These are phyloP conservation scores for Hygrophoropsis aurantiaca DNA, from an alignment of 768 basidiomycete genomes.

Conservation along the genomic window DNA sequence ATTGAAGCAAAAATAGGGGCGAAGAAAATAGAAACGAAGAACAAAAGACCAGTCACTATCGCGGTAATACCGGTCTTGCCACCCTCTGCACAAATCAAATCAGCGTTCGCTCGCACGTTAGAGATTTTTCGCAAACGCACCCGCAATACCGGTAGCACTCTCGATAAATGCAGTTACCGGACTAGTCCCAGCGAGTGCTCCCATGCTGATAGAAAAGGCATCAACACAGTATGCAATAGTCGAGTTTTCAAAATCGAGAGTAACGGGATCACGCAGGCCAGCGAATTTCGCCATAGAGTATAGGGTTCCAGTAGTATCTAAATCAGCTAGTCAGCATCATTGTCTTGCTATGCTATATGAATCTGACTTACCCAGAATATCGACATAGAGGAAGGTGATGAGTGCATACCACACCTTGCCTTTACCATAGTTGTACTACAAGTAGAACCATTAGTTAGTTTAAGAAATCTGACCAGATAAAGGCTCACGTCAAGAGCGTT, in stretches of 20 bases:
- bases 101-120: conserved; percentile 5
- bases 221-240: conserved; percentile 83
- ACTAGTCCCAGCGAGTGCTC: conserved; percentile 75
- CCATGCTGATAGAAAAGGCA: conserved; percentile 79
- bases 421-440: conserved; percentile 52
- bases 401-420: conserved; percentile 86
- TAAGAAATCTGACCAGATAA: not conserved
- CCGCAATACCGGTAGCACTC: conserved; percentile 77
- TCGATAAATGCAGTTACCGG: conserved; percentile 85
- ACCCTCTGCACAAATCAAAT: conserved; percentile 54
- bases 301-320: conserved; percentile 63
- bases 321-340: not conserved
- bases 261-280: conserved; percentile 80
- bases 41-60: conserved; percentile 66
- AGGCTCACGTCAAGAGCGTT: conserved; percentile 63
- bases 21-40: conserved; percentile 86
- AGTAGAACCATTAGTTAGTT: conserved; percentile 7
- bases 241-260: conserved; percentile 83
- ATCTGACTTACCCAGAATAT: conserved; percentile 61
- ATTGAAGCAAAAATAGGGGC: conserved; percentile 87
- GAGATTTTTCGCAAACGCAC: conserved; percentile 35
- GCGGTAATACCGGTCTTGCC: conserved; percentile 87
- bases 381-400: conserved; percentile 87
- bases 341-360: conserved; percentile 10
- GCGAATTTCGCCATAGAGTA: conserved; percentile 93